A percentile compares a stretch with the other conserved stretches of the same genome.
Evolutionary conservation across 192 early-diverging fungal species (phyloP).

Genomic region (Spinellus fusiger): DNA sequence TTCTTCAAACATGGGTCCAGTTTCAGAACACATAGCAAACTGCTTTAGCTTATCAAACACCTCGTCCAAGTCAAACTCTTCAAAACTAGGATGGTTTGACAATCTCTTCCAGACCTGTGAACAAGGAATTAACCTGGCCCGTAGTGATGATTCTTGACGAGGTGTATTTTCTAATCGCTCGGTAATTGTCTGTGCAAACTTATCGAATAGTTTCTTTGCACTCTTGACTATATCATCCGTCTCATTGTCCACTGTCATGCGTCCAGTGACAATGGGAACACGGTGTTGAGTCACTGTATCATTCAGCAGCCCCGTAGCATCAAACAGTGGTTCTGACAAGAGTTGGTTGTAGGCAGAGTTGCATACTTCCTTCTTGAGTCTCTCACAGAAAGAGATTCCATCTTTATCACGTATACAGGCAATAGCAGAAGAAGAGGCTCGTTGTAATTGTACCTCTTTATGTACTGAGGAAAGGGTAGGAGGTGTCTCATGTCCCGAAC

Average conservation of each 20-base stretch:
- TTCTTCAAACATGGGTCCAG: conserved; percentile 47
- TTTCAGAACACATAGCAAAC: conserved; percentile 51
- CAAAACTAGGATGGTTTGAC: conserved; percentile 49
- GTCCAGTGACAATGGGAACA: conserved; percentile 20
- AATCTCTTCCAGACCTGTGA: conserved; percentile 44
- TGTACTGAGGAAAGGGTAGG: neutral
- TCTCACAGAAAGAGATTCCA: conserved; percentile 26
- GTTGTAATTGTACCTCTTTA: neutral
- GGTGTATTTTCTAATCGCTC: neutral
- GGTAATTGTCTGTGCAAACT: neutral
- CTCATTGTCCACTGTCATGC: neutral
- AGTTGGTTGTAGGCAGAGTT: conserved; percentile 22
- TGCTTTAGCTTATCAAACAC: conserved; percentile 41
- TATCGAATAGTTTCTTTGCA: neutral
- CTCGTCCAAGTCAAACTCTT: conserved; percentile 41
- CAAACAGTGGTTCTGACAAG: conserved; percentile 24
- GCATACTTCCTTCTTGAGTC: conserved; percentile 28
- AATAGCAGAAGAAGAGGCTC: neutral
- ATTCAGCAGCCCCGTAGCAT: conserved; percentile 18
- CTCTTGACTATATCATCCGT: neutral
- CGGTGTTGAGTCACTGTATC: conserved; percentile 8
- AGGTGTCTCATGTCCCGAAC: no score
- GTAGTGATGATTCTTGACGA: neutral
- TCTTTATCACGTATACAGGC: conserved; percentile 23
- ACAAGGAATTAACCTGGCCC: conserved; percentile 27